Percentiles rank a stretch among this genome's conserved stretches.
Conservation (phyloP, 306 rosid genomes). For the Casuarina equisetifolia region DNA sequence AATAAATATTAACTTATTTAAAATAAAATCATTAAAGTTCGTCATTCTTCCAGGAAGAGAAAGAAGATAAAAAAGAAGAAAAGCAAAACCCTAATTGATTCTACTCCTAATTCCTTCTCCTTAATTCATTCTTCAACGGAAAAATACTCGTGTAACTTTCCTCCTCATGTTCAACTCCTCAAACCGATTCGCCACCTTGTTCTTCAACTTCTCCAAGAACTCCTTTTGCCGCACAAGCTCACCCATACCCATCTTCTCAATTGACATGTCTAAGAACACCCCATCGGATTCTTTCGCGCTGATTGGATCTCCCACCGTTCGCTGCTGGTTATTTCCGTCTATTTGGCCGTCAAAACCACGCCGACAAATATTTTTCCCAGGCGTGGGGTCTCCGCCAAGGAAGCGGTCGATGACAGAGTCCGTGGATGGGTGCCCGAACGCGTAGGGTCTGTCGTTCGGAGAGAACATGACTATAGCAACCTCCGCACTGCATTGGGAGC, state of each 20-base stretch:
- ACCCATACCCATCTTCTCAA: slow-evolving; percentile 28
- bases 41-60: too few relatives aligned
- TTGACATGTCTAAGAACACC: slow-evolving; percentile 21
- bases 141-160: not conserved
- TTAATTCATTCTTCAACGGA: too few relatives aligned
- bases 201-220: slow-evolving; percentile 5
- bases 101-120: too few relatives aligned
- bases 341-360: too few relatives aligned
- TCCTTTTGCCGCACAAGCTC: slow-evolving; percentile 18
- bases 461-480: slow-evolving; percentile 8
- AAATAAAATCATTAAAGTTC: too few relatives aligned
- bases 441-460: not conserved
- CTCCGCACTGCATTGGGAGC: not conserved
- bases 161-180: not conserved
- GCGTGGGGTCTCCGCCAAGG: not conserved
- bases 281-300: not conserved
- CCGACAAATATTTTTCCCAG: not conserved
- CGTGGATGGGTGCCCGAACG: slow-evolving; percentile 16
- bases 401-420: not conserved
- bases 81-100: too few relatives aligned
- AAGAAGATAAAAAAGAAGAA: too few relatives aligned
- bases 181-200: not conserved
- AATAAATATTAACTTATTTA: too few relatives aligned
- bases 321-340: not conserved
- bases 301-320: not conserved